These are phyloP conservation scores for Tetradesmus obliquus DNA, from an alignment of 139 green algal genomes.

Conservation along the genomic window DNA sequence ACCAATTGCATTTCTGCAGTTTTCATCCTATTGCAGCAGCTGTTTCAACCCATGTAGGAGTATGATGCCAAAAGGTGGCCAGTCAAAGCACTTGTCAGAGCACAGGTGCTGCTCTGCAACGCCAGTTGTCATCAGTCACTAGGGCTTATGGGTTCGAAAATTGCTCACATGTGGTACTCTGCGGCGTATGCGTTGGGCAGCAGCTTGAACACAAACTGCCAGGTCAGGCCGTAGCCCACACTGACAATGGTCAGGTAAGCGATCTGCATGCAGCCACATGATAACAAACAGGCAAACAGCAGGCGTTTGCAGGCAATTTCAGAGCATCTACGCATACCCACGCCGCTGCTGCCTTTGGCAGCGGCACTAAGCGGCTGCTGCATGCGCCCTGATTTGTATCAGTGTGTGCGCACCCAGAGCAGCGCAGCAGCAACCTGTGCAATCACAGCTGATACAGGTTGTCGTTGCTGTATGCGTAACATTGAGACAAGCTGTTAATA, in stretches of 20 bases:
- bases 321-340: no score
- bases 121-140: neutral
- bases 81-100: no score
- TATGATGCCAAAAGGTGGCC: neutral
- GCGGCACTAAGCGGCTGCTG: no score
- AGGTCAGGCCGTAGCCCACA: slow-evolving; percentile 52
- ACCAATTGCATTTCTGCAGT: no score
- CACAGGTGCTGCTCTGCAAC: no score
- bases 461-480: neutral
- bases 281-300: neutral
- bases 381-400: no score
- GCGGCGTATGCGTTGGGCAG: slow-evolving; percentile 58
- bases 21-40: no score
- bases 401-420: no score
- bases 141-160: neutral
- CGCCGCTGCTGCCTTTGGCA: no score
- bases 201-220: slow-evolving; percentile 54
- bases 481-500: no score
- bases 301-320: neutral
- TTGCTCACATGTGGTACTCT: slow-evolving; percentile 60
- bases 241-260: slow-evolving; percentile 46
- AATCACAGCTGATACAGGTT: neutral
- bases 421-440: neutral
- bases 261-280: slow-evolving; percentile 39
- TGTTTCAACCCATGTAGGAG: no score